Base-by-base conservation (phyloP, 2,329 filamentous ascomycete species). In the Colletotrichum godetiae region DNA sequence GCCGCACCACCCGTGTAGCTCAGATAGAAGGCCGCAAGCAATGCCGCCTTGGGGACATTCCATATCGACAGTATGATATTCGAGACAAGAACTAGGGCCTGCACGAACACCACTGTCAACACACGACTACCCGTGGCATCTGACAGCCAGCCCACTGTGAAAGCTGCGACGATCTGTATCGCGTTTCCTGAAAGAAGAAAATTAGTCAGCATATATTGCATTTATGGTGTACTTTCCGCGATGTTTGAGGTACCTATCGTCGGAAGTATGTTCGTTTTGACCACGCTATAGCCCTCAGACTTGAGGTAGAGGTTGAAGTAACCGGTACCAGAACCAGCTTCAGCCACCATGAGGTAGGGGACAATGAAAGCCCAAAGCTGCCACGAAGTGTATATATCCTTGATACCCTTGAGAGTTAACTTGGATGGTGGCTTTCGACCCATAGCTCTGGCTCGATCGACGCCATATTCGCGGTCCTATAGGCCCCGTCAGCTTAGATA, bases 1-100 rank as follows among this genome's bases (percentile, higher is more conserved):
- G 64, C 64, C 35, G 64, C 64, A 1, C 64, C 64, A 10, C 64
- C 64, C 2, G 64, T 67, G 29, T 67, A 67, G 35, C 56, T 67
- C 2, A 67, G 29, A 8, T 67, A 67, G n/a, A 67, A 67, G 6
- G 56, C 64, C 19, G 37, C 64, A 0, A 67, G 37, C 15, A 49
- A 49, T 6, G 42, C 42, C 42, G 42, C 42, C 42, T 49, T 49
- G 2, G 42, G 42, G 19, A 49, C 42, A 7, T 22, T 49, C 42
- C 42, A 49, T 49, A 49, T 22, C 19, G 42, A 49, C 8, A 49
- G 42, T 8, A 22, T 49, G 3, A 22, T 49, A 7, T 49, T 49
- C 19, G 19, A 49, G 15, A 49, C 19, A 49, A 49, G 42, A 7
- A 49, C 42, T 19, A 49, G 10, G 8, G 8, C 42, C 42, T 49